Conservation (phyloP, 208 protist genomes). For the Wallacemonas sp. region DNA sequence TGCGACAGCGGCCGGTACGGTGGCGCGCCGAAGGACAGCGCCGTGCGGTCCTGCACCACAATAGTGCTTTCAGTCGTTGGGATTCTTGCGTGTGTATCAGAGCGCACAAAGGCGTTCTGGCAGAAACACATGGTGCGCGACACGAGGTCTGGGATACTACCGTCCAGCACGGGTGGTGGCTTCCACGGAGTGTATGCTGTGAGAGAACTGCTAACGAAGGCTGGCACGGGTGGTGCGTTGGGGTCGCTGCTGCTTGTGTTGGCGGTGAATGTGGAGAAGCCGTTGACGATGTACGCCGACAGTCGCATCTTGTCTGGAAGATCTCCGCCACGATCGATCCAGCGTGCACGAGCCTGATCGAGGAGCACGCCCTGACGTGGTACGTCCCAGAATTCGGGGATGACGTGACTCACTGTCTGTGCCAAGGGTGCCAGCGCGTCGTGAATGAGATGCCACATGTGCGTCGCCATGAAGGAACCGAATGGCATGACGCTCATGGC, state of each 20-base stretch:
- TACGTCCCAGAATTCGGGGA: not conserved
- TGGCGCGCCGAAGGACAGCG: not conserved
- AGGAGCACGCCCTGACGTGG: not conserved
- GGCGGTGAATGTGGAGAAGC: not conserved
- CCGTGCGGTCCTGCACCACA: slow-evolving; percentile 4
- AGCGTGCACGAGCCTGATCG: not conserved
- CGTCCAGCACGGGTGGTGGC: not conserved
- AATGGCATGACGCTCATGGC: slow-evolving; percentile 21
- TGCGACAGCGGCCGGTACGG: slow-evolving; percentile 2
- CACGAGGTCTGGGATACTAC: not conserved
- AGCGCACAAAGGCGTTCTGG: not conserved
- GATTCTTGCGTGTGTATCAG: no score
- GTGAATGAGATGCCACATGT: slow-evolving; percentile 24
- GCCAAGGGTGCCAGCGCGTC: slow-evolving; percentile 16
- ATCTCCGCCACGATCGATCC: slow-evolving; percentile 11
- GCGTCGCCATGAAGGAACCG: slow-evolving; percentile 13
- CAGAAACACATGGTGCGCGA: not conserved
- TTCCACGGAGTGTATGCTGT: not conserved
- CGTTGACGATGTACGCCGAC: not conserved
- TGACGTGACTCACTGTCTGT: not conserved
- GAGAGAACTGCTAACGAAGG: not conserved
- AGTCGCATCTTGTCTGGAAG: not conserved
- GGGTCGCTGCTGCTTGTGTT: not conserved
- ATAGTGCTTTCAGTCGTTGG: no score
- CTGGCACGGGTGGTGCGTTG: not conserved